phyloP scores from a whole-genome alignment of 2,329 filamentous ascomycete genomes.

The Scedosporium apiospermum region DNA sequence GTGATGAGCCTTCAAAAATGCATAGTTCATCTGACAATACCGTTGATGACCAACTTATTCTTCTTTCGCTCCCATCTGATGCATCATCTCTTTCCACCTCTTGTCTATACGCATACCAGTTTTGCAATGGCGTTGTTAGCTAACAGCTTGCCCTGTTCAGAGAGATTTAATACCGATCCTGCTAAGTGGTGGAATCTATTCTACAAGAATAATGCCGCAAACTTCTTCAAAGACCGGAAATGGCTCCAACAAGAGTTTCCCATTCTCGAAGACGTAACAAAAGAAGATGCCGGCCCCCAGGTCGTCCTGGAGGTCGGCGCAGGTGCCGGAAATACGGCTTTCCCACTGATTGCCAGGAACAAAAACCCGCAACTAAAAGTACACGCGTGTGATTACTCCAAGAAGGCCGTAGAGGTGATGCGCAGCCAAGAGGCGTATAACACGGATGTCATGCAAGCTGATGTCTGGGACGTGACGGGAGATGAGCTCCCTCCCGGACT shows the following conservation, averaged over 20 bases:
- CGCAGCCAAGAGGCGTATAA: constrained; percentile 70
- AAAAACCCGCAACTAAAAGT: constrained; percentile 73
- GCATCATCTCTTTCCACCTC: constrained; percentile 14
- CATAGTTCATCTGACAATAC: constrained; percentile 62
- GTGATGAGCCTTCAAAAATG: constrained; percentile 50
- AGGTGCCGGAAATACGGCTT: constrained; percentile 92
- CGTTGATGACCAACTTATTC: constrained; percentile 53
- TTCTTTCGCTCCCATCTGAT: constrained; percentile 72
- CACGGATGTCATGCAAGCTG: constrained; percentile 63
- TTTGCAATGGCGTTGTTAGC: neutral
- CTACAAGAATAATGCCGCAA: constrained; percentile 93
- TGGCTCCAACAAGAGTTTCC: constrained; percentile 97
- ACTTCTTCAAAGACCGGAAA: constrained; percentile 98
- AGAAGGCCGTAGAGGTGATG: constrained; percentile 90
- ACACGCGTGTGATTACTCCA: constrained; percentile 94
- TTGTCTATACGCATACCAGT: constrained; percentile 4
- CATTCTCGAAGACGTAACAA: constrained; percentile 66
- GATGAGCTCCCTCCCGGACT: constrained; percentile 68
- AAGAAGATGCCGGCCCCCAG: constrained; percentile 56
- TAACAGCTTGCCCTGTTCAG: constrained; percentile 25
- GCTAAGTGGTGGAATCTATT: constrained; percentile 98
- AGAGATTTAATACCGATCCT: constrained; percentile 78
- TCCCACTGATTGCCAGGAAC: constrained; percentile 79
- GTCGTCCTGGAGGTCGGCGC: constrained; percentile 85
- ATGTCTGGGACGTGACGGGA: constrained; percentile 86